Base-by-base conservation (phyloP, 441 rosid species). In the Erodium moschatum region DNA sequence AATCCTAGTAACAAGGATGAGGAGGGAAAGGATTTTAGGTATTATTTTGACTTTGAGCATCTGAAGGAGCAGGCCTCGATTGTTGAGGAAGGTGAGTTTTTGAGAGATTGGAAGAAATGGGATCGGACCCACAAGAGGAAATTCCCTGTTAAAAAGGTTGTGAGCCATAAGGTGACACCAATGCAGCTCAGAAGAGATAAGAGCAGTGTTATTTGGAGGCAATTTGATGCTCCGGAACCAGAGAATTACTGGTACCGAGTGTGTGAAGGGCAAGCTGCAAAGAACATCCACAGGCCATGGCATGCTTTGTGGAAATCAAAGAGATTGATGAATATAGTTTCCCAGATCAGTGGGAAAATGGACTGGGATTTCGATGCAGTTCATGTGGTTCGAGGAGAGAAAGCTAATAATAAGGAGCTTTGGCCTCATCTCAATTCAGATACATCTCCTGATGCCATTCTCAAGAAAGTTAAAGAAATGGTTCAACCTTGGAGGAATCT, bases 311-410 rank as follows among this genome's bases (percentile, higher is more conserved):
- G 96, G 97, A 91, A 93, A 77, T 93, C 98, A 0, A 93, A 93
- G 91, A 86, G 97, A 71, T 70, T 93, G 75, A 93, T 91, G 97
- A 89, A 93, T 76, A 93, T 93, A 18, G 96, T 93, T 21, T 74
- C 95, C 0, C 92, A 81, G 69, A 88, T 93, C 21, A 89, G 96
- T 33, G 97, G 98, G 64, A 83, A 69, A 76, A 91, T 91, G 98
- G 98, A 93, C 77, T 93, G 98, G 98, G 97, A 93, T 69, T 91
- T 91, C 50, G 98, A 91, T 72, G 93, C 97, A 0, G 91, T 83
- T 72, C 98, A 93, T 64, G 97, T 93, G 29, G 88, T 91, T 70
- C 82, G 98, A 77, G 97, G 98, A 19, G 92, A 86, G 79, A 93
- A 88, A 69, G 95, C 93, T 0, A 78, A 81, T 69, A 86, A 91